A percentile compares a stretch with the other conserved stretches of the same genome.
phyloP scores from a whole-genome alignment of 2,329 filamentous ascomycete species.

The Thelonectria discophora region DNA sequence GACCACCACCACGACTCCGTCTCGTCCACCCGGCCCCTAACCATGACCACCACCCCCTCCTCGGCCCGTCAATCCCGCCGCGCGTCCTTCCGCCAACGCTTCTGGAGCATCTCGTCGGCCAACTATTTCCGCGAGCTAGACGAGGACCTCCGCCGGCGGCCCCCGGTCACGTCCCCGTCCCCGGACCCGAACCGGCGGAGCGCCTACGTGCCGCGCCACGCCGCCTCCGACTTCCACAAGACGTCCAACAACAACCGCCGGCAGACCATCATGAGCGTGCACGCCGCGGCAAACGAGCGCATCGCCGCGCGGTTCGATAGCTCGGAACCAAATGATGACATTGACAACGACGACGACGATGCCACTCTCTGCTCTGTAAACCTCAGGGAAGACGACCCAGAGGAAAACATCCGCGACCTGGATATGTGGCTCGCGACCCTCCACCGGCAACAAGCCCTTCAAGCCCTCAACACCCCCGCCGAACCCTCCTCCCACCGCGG shows the following conservation, averaged over 20 bases:
- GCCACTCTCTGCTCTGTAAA: slow-evolving; percentile 36
- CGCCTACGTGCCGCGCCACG: slow-evolving; percentile 44
- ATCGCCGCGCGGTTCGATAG: slow-evolving; percentile 12
- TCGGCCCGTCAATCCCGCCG: slow-evolving; percentile 29
- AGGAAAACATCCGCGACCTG: slow-evolving; percentile 22
- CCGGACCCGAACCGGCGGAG: slow-evolving; percentile 22
- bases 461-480: slow-evolving; percentile 25
- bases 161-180: slow-evolving; percentile 15
- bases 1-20: background rate
- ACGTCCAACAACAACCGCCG: slow-evolving; percentile 30
- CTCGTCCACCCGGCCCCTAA: background rate
- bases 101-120: slow-evolving; percentile 36
- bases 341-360: slow-evolving; percentile 22
- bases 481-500: background rate
- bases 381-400: slow-evolving; percentile 11
- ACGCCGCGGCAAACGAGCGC: slow-evolving; percentile 29
- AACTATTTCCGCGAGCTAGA: slow-evolving; percentile 28
- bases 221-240: slow-evolving; percentile 43
- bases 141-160: background rate
- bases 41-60: background rate
- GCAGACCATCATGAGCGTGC: slow-evolving; percentile 27
- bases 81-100: slow-evolving; percentile 30
- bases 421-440: slow-evolving; percentile 25
- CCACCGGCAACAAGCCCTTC: slow-evolving; percentile 31
- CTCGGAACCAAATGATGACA: background rate